Percentiles rank a stretch among this genome's conserved stretches.
These are phyloP conservation scores for Ceratocystis diversiconidia DNA, from an alignment of 2,329 filamentous ascomycete genomes.

Conservation along the genomic window DNA sequence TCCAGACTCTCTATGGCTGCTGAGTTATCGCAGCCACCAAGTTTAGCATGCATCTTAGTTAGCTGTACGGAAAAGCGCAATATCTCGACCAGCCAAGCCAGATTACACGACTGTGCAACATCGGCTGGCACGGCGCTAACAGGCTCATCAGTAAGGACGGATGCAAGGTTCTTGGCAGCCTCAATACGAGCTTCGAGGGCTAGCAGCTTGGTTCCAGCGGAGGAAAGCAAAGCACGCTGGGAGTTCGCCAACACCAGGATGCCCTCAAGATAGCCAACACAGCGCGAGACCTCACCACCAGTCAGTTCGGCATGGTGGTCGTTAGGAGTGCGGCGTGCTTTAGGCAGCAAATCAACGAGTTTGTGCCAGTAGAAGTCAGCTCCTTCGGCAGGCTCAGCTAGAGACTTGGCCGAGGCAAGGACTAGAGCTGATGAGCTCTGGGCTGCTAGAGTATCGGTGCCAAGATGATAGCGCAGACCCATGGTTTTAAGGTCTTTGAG, in stretches of 20 bases:
- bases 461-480: slow-evolving; percentile 76
- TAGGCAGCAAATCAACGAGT: slow-evolving; percentile 57
- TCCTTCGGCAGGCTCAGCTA: slow-evolving; percentile 24
- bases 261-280: slow-evolving; percentile 75
- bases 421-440: slow-evolving; percentile 60
- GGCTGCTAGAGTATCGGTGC: slow-evolving; percentile 54
- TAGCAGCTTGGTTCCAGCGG: slow-evolving; percentile 16
- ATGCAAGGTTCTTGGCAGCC: slow-evolving; percentile 6
- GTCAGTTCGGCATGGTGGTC: slow-evolving; percentile 79
- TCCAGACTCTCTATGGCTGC: slow-evolving; percentile 32
- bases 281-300: slow-evolving; percentile 61
- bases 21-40: slow-evolving; percentile 40
- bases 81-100: slow-evolving; percentile 55
- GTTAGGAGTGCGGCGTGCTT: slow-evolving; percentile 49
- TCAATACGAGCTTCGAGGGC: slow-evolving; percentile 6
- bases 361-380: slow-evolving; percentile 47
- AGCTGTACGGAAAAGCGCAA: slow-evolving; percentile 48
- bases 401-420: slow-evolving; percentile 42
- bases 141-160: neutral
- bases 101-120: slow-evolving; percentile 8
- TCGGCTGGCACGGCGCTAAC: neutral
- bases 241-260: slow-evolving; percentile 51
- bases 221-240: slow-evolving; percentile 38
- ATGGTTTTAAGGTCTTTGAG: slow-evolving; percentile 71
- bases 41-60: slow-evolving; percentile 50